These are phyloP conservation scores for Trichophyton mentagrophytes DNA, from an alignment of 2,329 filamentous ascomycete genomes.

Conservation along the genomic window DNA sequence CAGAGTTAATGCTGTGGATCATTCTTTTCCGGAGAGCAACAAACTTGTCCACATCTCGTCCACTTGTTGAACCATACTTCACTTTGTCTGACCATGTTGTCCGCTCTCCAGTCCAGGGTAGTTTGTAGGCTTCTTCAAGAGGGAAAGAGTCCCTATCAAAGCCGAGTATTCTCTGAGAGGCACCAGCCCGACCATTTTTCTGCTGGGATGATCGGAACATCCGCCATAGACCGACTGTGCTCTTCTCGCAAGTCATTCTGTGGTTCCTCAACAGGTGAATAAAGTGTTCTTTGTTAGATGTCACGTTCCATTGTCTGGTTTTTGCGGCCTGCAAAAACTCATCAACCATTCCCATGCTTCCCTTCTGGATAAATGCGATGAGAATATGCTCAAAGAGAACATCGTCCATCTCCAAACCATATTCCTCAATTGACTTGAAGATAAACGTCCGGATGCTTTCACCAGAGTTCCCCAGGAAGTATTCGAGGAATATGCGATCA, in stretches of 20 bases:
- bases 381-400: slow-evolving; percentile 30
- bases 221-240: slow-evolving; percentile 28
- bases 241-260: slow-evolving; percentile 23
- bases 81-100: slow-evolving; percentile 23
- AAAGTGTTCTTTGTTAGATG: slow-evolving; percentile 21
- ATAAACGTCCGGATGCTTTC: slow-evolving; percentile 26
- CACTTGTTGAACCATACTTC: slow-evolving; percentile 19
- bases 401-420: slow-evolving; percentile 26
- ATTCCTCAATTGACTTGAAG: slow-evolving; percentile 24
- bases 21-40: slow-evolving; percentile 26
- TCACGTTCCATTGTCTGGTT: slow-evolving; percentile 23
- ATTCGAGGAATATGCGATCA: slow-evolving; percentile 32
- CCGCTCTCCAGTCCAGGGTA: slow-evolving; percentile 15
- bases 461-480: slow-evolving; percentile 26
- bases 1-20: slow-evolving; percentile 27
- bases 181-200: slow-evolving; percentile 21
- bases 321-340: slow-evolving; percentile 22
- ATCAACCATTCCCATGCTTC: slow-evolving; percentile 21
- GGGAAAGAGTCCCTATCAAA: slow-evolving; percentile 23
- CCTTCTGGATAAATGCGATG: slow-evolving; percentile 29
- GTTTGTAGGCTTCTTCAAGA: slow-evolving; percentile 17
- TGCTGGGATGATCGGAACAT: slow-evolving; percentile 29
- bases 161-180: slow-evolving; percentile 26
- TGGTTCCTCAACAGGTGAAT: slow-evolving; percentile 24
- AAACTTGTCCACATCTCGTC: slow-evolving; percentile 22